phyloP scores from a whole-genome alignment of 495 filamentous ascomycete genomes.

The Penicillium angulare region DNA sequence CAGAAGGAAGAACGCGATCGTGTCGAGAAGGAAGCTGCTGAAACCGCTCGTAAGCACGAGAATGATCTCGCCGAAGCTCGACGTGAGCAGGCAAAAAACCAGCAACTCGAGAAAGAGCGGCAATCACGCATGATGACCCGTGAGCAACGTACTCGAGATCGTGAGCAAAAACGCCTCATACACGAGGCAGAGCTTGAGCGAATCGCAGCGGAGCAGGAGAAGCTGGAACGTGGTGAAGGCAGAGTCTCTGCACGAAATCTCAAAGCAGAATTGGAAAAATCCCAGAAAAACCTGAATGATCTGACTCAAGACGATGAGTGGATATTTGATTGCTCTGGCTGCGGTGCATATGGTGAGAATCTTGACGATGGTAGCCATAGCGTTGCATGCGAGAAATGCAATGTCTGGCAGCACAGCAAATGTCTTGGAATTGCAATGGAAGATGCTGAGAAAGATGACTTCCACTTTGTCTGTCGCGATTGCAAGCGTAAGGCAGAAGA shows the following conservation, averaged over 20 bases:
- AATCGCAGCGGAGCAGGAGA: conserved; percentile 74
- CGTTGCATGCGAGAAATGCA: conserved; percentile 92
- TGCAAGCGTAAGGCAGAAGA: conserved; percentile 70
- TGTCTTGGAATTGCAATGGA: conserved; percentile 77
- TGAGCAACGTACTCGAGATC: conserved; percentile 78
- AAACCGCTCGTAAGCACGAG: conserved; percentile 69
- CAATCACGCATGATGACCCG: conserved; percentile 80
- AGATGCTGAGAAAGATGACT: conserved; percentile 81
- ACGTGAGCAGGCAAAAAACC: conserved; percentile 63
- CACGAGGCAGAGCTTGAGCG: conserved; percentile 81
- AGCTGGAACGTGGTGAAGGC: conserved; percentile 57
- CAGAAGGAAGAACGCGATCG: conserved; percentile 76
- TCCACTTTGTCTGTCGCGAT: conserved; percentile 80
- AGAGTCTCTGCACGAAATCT: conserved; percentile 76
- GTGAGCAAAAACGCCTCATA: conserved; percentile 73
- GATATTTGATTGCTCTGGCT: conserved; percentile 89
- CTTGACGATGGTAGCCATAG: conserved; percentile 90
- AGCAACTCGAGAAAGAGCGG: conserved; percentile 70
- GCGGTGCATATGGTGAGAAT: conserved; percentile 83
- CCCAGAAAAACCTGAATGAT: conserved; percentile 67
- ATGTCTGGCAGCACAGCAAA: conserved; percentile 92
- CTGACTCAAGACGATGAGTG: conserved; percentile 80
- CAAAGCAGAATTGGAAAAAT: conserved; percentile 73
- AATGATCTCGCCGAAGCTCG: conserved; percentile 62
- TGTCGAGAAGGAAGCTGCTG: conserved; percentile 64